Evolutionary conservation across 2,329 filamentous ascomycete genomes (phyloP), one percentile per base, ranked within the genome.

Genomic region (Penicillium polonicum): DNA sequence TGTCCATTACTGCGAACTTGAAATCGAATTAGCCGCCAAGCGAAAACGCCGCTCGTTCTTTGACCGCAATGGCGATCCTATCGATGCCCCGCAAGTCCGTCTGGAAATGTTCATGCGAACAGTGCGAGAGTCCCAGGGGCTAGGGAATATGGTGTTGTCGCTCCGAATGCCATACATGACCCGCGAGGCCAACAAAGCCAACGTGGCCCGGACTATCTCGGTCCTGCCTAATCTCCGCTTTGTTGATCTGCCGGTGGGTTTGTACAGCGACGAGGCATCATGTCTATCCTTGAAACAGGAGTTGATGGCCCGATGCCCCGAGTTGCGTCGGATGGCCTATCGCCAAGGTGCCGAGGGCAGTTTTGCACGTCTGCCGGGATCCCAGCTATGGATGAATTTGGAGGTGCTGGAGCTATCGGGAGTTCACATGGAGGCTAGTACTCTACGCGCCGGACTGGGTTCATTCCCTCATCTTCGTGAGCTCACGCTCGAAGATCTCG

Each of bases 121-220:
- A 1, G 85, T 97, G 49, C 86, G 92, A 61, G 89, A 93, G 49
- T 88, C 92, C 60, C 84, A 86, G 23, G 85, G 78, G 48, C 74
- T 96, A 45, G 91, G 88, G 35, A 79, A 83, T 55, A 79, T 85
- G 42, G 90, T 96, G 5, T 79, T 88, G 69, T 92, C 88, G 67
- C 81, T 97, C 68, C 96, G 96, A 79, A 87, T 91, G 58, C 91
- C 93, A 7, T 97, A 96, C 75, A 97, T 97, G 93, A 88, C 93
- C 53, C 87, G 93, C 57, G 91, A 97, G 78, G 90, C 90, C 1
- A 89, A 85, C 72, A 91, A 94, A 72, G 84, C 89, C 53, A 90
- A 93, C 62, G 83, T 97, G 48, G 92, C 93, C 10, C 86, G 92
- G 50, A 91, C 90, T 27, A 88, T 97, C 48, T 91, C 91, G 38